Percentiles rank a stretch among this genome's conserved stretches.
phyloP scores from a whole-genome alignment of 805 yeast species.

The Cyberlindnera bimundalis region DNA sequence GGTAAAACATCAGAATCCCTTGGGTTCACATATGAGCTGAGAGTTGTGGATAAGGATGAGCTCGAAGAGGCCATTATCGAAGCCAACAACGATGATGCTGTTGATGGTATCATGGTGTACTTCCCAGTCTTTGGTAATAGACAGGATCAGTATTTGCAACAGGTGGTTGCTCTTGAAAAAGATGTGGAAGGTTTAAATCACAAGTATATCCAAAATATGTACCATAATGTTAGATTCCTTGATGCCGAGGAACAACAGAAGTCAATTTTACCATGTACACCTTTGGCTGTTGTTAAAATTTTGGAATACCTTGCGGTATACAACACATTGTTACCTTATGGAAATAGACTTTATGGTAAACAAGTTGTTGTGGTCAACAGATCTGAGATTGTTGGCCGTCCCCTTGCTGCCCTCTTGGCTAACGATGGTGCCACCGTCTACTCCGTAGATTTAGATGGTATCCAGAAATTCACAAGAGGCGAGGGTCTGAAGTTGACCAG shows the following conservation, averaged over 20 bases:
- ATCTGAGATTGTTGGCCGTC: conserved; percentile 96
- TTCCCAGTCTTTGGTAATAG: conserved; percentile 95
- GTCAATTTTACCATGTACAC: conserved; percentile 94
- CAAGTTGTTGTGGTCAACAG: conserved; percentile 88
- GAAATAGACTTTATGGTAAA: conserved; percentile 90
- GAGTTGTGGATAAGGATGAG: conserved; percentile 69
- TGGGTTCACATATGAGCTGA: conserved; percentile 82
- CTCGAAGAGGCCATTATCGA: conserved; percentile 78
- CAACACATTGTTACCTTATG: conserved; percentile 77
- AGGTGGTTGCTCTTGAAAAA: conserved; percentile 83
- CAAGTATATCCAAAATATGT: conserved; percentile 87
- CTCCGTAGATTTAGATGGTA: conserved; percentile 82
- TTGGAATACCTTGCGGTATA: conserved; percentile 87
- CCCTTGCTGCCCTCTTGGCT: conserved; percentile 91
- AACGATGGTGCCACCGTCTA: conserved; percentile 97
- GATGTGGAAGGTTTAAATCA: conserved; percentile 96
- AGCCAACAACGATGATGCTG: conserved; percentile 72
- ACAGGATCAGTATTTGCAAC: conserved; percentile 95
- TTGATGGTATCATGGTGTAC: conserved; percentile 94
- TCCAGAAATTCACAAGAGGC: conserved; percentile 92
- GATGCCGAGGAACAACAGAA: conserved; percentile 67
- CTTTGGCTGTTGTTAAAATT: conserved; percentile 90
- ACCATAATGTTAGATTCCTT: conserved; percentile 84
- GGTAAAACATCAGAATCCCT: conserved; percentile 81
- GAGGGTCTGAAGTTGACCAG: conserved; percentile 78